These are phyloP conservation scores for Vitis hybrid DNA, from an alignment of 177 flowering plant species.

Conservation along the genomic window DNA sequence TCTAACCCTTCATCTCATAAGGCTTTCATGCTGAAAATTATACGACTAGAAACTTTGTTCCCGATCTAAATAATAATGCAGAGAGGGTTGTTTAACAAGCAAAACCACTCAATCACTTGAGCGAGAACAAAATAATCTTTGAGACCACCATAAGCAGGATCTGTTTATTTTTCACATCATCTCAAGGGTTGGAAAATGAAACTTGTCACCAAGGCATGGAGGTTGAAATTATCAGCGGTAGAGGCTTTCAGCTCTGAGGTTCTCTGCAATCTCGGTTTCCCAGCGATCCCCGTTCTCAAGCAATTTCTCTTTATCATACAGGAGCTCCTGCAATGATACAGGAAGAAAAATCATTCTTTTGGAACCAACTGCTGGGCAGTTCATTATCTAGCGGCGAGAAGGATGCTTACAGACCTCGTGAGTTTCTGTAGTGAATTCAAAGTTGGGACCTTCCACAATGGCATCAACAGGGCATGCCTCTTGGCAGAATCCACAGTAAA, in stretches of 20 bases:
- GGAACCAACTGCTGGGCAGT: too few relatives aligned
- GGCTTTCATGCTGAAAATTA: too few relatives aligned
- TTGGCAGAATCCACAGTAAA: slow-evolving; percentile 99
- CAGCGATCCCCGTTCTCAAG: slow-evolving; percentile 97
- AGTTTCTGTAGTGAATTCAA: slow-evolving; percentile 97
- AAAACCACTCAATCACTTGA: background rate
- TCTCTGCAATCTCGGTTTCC: slow-evolving; percentile 99
- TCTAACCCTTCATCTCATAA: too few relatives aligned
- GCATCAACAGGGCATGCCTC: slow-evolving; percentile 99
- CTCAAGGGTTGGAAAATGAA: background rate
- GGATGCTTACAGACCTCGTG: slow-evolving; percentile 66
- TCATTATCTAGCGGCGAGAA: background rate
- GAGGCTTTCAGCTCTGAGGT: slow-evolving; percentile 91
- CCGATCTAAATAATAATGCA: too few relatives aligned
- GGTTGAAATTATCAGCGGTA: slow-evolving; percentile 54
- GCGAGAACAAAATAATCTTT: background rate
- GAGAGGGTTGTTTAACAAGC: background rate
- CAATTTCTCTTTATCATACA: slow-evolving; percentile 89
- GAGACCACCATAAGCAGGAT: slow-evolving; percentile 11
- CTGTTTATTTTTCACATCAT: slow-evolving; percentile 16
- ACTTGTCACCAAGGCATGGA: background rate
- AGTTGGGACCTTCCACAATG: slow-evolving; percentile 99
- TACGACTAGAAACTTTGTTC: too few relatives aligned
- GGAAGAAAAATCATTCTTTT: background rate
- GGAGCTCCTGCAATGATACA: background rate